These are phyloP conservation scores for Cubamyces lactineus DNA, from an alignment of 768 basidiomycete species.

Conservation along the genomic window DNA sequence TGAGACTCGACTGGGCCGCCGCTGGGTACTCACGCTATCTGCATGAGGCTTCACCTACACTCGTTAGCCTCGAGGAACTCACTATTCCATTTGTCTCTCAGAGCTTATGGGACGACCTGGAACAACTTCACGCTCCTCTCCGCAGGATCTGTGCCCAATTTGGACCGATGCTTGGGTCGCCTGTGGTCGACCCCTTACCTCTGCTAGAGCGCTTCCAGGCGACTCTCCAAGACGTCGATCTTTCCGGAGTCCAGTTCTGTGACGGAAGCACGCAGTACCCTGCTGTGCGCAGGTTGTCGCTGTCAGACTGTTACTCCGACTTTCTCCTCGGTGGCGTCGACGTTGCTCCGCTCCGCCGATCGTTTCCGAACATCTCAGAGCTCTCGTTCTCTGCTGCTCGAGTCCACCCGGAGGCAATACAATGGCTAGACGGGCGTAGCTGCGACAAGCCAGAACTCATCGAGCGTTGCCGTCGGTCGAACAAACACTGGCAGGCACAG, in stretches of 20 bases:
- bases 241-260: slow-evolving; percentile 4
- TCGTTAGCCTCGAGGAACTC: not conserved
- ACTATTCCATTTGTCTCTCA: not conserved
- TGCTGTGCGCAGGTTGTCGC: slow-evolving; percentile 1
- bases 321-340: slow-evolving; percentile 8
- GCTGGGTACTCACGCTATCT: slow-evolving; percentile 7
- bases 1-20: slow-evolving; percentile 9
- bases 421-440: slow-evolving; percentile 2
- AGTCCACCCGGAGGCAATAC: not conserved
- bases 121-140: not conserved
- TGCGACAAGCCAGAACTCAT: slow-evolving; percentile 10
- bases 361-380: slow-evolving; percentile 1
- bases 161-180: not conserved
- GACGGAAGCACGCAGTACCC: not conserved
- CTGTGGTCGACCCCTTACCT: not conserved
- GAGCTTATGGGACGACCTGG: not conserved
- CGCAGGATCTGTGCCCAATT: not conserved
- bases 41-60: not conserved
- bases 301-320: slow-evolving; percentile 5
- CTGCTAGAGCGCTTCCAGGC: slow-evolving; percentile 6
- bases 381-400: slow-evolving; percentile 3
- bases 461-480: slow-evolving; percentile 6
- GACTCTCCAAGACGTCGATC: slow-evolving; percentile 3
- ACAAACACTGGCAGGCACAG: not conserved
- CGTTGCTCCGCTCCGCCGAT: not conserved